Evolutionary conservation across 2,329 filamentous ascomycete genomes (phyloP).

Genomic region (Aureobasidium sp.): DNA sequence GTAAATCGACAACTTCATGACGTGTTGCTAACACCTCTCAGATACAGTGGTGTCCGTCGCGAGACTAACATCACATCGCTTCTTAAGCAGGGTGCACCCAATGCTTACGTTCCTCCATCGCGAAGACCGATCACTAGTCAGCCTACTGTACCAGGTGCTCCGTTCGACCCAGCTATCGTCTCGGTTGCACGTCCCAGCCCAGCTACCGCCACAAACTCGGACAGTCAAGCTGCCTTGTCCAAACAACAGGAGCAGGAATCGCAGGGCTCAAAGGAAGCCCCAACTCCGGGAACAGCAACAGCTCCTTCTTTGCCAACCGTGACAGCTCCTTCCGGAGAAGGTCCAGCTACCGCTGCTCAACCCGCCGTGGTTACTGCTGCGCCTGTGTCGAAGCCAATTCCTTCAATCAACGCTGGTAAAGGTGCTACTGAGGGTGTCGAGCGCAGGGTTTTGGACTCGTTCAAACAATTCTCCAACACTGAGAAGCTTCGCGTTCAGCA

Average conservation of each 20-base stretch:
- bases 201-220: slow-evolving; percentile 19
- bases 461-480: slow-evolving; percentile 54
- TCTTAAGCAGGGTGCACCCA: slow-evolving; percentile 50
- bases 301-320: neutral
- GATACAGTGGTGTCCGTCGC: slow-evolving; percentile 86
- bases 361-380: neutral
- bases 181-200: slow-evolving; percentile 50
- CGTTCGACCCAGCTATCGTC: slow-evolving; percentile 83
- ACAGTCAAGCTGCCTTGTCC: slow-evolving; percentile 12
- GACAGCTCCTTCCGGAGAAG: neutral
- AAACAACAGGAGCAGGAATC: slow-evolving; percentile 22
- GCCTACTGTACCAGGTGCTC: slow-evolving; percentile 64
- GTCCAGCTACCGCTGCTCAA: neutral
- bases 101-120: slow-evolving; percentile 86
- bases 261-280: slow-evolving; percentile 12
- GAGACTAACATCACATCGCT: slow-evolving; percentile 46
- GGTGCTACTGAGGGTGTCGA: slow-evolving; percentile 54
- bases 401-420: slow-evolving; percentile 21
- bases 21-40: slow-evolving; percentile 26
- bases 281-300: neutral
- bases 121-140: slow-evolving; percentile 69
- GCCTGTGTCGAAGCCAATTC: neutral
- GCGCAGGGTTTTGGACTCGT: slow-evolving; percentile 51
- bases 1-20: neutral
- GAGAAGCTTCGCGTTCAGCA: slow-evolving; percentile 54